Evolutionary conservation across 148 eudicot species (phyloP).

Genomic region (Tetragonia tetragonoides): DNA sequence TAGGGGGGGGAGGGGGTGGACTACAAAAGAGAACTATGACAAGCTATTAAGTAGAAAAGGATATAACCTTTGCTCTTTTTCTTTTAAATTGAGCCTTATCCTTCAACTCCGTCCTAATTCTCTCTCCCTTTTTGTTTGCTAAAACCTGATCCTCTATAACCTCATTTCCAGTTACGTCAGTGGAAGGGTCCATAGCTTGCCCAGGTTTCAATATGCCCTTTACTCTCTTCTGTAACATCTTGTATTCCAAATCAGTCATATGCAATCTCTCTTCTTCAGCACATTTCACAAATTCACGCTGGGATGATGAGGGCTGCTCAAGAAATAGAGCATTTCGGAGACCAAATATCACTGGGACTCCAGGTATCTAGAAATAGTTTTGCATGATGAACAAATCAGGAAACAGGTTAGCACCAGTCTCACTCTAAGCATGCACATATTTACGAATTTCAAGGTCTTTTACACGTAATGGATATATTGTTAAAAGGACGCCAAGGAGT

Average conservation of each 20-base stretch:
- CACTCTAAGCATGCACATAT: constrained; percentile 3
- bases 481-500: background rate
- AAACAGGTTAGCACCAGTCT: background rate
- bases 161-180: constrained; percentile 36
- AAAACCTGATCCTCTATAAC: constrained; percentile 9
- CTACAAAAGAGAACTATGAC: background rate
- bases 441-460: background rate
- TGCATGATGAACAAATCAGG: background rate
- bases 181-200: constrained; percentile 32
- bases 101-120: constrained; percentile 36
- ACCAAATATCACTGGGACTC: constrained; percentile 76
- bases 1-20: background rate
- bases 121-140: constrained; percentile 27
- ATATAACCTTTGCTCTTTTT: constrained; percentile 68
- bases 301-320: constrained; percentile 55
- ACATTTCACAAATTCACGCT: constrained; percentile 56
- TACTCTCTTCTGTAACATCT: constrained; percentile 44
- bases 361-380: constrained; percentile 51
- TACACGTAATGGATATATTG: background rate
- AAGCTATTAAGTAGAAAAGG: constrained; percentile 1
- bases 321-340: constrained; percentile 70
- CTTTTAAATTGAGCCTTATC: constrained; percentile 72
- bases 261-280: constrained; percentile 69
- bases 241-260: constrained; percentile 52
- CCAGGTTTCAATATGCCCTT: constrained; percentile 28